A percentile compares a stretch with the other conserved stretches of the same genome.
Evolutionary conservation across 768 basidiomycete genomes (phyloP).

Genomic region (Rhizopogon vulgaris): DNA sequence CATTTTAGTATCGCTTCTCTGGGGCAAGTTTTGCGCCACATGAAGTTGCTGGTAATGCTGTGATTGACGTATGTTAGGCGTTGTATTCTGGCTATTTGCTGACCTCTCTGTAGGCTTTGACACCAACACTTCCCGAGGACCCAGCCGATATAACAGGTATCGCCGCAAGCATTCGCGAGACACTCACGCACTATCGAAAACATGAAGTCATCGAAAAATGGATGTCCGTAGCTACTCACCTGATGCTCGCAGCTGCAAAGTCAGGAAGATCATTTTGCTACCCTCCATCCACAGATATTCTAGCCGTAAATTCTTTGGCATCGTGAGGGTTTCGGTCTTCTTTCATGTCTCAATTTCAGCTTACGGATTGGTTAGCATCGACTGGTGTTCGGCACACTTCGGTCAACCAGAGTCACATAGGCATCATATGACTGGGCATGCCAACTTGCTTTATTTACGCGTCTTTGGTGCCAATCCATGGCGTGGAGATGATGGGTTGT

Average conservation of each 20-base stretch:
- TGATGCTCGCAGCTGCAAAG: slow-evolving; percentile 16
- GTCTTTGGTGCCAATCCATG: slow-evolving; percentile 18
- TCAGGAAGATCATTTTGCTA: slow-evolving; percentile 10
- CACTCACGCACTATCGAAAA: slow-evolving; percentile 11
- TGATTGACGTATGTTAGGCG: slow-evolving; percentile 13
- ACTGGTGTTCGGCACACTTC: slow-evolving; percentile 18
- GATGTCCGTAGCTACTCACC: slow-evolving; percentile 11
- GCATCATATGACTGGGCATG: slow-evolving; percentile 9
- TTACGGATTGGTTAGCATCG: slow-evolving; percentile 8
- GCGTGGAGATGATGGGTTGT: slow-evolving; percentile 12
- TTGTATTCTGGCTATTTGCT: not conserved
- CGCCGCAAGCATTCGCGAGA: slow-evolving; percentile 10
- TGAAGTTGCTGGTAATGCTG: slow-evolving; percentile 14
- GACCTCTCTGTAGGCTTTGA: slow-evolving; percentile 6
- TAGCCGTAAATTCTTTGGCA: slow-evolving; percentile 18
- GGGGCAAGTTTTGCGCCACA: slow-evolving; percentile 12
- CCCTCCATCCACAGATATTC: not conserved
- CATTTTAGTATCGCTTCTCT: slow-evolving; percentile 13
- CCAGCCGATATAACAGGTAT: slow-evolving; percentile 14
- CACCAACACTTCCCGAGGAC: slow-evolving; percentile 3
- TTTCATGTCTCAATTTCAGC: not conserved
- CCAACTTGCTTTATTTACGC: slow-evolving; percentile 13
- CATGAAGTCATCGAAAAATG: slow-evolving; percentile 12
- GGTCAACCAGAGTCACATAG: slow-evolving; percentile 12
- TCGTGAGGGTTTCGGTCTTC: slow-evolving; percentile 7